A percentile compares a stretch with the other conserved stretches of the same genome.
Conservation (phyloP, 495 filamentous ascomycete species). For the Stereocaulon alpinum region DNA sequence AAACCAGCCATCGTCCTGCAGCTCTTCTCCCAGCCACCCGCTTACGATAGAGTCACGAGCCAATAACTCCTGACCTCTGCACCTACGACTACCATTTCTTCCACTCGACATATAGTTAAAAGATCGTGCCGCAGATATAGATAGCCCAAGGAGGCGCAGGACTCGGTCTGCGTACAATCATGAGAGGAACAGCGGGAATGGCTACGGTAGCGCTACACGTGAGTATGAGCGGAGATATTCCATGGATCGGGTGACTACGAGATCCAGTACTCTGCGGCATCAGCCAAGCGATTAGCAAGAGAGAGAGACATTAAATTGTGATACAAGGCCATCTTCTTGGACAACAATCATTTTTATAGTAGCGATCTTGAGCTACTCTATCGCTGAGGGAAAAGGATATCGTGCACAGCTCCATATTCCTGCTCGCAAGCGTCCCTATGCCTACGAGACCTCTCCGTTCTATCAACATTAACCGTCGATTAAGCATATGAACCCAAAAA, state of each 20-base stretch:
- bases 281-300: not conserved
- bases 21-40: too few species aligned
- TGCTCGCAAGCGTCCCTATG: too few species aligned
- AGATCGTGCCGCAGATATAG: conserved; percentile 37
- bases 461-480: too few species aligned
- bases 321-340: not conserved
- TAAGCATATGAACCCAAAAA: too few species aligned
- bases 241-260: conserved; percentile 42
- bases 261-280: conserved; percentile 29
- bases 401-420: too few species aligned
- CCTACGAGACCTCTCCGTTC: too few species aligned
- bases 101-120: conserved; percentile 35
- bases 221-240: conserved; percentile 38
- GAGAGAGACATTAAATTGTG: conserved; percentile 2
- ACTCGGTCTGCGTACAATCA: conserved; percentile 47
- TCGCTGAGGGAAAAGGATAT: too few species aligned
- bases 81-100: not conserved
- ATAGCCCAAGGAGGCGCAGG: conserved; percentile 41
- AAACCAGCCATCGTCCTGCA: too few species aligned
- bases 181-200: conserved; percentile 41
- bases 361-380: too few species aligned
- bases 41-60: too few species aligned
- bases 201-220: conserved; percentile 37
- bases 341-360: too few species aligned
- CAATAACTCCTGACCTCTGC: not conserved